Evolutionary conservation across 768 basidiomycete species (phyloP).

Genomic region (Russula brevipes): DNA sequence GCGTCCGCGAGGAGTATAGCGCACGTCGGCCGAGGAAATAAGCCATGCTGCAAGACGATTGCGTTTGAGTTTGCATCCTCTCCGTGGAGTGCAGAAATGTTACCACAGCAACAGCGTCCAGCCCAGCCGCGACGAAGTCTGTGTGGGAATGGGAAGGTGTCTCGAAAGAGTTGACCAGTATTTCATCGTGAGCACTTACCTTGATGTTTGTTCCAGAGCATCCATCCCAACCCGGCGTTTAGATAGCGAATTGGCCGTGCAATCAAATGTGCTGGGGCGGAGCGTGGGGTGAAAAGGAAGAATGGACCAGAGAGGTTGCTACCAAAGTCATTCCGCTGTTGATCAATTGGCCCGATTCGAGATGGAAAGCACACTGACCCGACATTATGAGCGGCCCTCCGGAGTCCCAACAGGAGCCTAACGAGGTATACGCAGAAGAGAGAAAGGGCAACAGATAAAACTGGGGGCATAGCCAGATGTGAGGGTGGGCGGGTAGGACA

Average conservation of each 20-base stretch:
- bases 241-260: background rate
- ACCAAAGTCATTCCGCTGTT: background rate
- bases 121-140: conserved; percentile 18
- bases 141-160: too few species aligned
- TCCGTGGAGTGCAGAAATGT: background rate
- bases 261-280: background rate
- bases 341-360: background rate
- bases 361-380: background rate
- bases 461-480: background rate
- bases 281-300: background rate
- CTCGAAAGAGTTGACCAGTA: too few species aligned
- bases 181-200: background rate
- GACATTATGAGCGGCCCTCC: background rate
- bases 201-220: background rate
- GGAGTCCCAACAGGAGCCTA: background rate
- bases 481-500: background rate
- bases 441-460: background rate
- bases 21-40: background rate
- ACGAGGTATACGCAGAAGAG: background rate
- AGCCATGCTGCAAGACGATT: background rate
- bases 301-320: conserved; percentile 12
- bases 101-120: conserved; percentile 7
- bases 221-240: background rate
- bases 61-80: background rate
- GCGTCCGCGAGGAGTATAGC: conserved; percentile 13